phyloP scores from a whole-genome alignment of 345 rosid species.

The Eutrema yunnanense region DNA sequence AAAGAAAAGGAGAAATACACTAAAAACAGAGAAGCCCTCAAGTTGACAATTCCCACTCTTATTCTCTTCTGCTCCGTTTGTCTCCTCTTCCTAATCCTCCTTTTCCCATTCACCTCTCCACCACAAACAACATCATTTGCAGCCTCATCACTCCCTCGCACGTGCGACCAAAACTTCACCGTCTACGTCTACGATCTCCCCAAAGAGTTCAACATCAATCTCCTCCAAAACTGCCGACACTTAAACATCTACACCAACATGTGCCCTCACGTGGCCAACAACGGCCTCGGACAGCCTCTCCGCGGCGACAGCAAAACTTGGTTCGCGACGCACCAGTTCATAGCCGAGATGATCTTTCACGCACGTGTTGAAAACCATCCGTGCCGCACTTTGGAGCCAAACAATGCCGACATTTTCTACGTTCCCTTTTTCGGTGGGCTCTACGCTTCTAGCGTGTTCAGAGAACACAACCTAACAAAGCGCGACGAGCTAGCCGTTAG shows the following conservation, averaged over 20 bases:
- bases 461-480: constrained; percentile 38
- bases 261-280: constrained; percentile 46
- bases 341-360: constrained; percentile 46
- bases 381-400: constrained; percentile 49
- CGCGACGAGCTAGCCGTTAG: constrained; percentile 38
- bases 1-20: constrained; percentile 19
- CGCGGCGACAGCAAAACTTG: background rate
- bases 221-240: constrained; percentile 36
- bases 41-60: background rate
- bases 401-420: constrained; percentile 39
- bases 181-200: constrained; percentile 53
- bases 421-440: constrained; percentile 55
- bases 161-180: constrained; percentile 15
- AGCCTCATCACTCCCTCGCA: background rate
- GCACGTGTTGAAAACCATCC: constrained; percentile 40
- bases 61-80: constrained; percentile 11
- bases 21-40: constrained; percentile 1
- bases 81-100: background rate
- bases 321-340: constrained; percentile 50
- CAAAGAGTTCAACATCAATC: constrained; percentile 32
- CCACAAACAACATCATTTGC: background rate
- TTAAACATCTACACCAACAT: constrained; percentile 43
- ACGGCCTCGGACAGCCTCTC: constrained; percentile 44
- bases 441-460: constrained; percentile 44
- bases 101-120: background rate